Evolutionary conservation across 2,329 filamentous ascomycete species (phyloP).

Genomic region (Alternaria atra): DNA sequence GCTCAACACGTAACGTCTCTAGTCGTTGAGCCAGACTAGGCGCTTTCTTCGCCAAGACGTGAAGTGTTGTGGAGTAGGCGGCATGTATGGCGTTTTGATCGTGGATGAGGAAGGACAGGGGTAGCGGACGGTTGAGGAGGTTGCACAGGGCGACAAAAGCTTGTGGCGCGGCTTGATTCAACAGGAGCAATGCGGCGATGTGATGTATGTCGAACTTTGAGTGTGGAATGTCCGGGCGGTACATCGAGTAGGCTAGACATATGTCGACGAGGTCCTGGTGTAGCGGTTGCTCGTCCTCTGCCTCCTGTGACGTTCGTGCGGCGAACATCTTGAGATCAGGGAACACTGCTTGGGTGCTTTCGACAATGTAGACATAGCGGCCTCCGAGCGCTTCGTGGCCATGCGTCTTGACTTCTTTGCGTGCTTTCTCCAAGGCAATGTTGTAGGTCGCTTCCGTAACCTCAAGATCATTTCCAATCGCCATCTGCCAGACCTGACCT

Average conservation of each 20-base stretch:
- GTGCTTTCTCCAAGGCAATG: conserved; percentile 74
- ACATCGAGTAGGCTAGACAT: conserved; percentile 81
- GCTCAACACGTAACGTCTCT: conserved; percentile 54
- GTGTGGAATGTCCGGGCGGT: conserved; percentile 82
- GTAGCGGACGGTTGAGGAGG: conserved; percentile 77
- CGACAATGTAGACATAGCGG: conserved; percentile 38
- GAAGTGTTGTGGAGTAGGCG: conserved; percentile 74
- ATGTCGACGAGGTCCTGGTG: conserved; percentile 75
- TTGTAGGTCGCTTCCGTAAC: conserved; percentile 73
- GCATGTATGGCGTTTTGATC: conserved; percentile 74
- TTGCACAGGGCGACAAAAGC: conserved; percentile 79
- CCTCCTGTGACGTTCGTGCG: conserved; percentile 37
- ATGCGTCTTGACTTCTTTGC: conserved; percentile 65
- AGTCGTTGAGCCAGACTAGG: conserved; percentile 70
- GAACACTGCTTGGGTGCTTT: conserved; percentile 73
- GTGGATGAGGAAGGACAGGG: conserved; percentile 76
- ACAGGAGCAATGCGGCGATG: conserved; percentile 75
- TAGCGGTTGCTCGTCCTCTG: conserved; percentile 66
- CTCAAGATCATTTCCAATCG: conserved; percentile 77
- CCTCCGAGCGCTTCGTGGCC: conserved; percentile 52
- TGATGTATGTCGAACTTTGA: conserved; percentile 74
- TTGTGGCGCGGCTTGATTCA: conserved; percentile 72
- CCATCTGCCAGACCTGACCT: conserved; percentile 73
- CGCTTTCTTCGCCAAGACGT: conserved; percentile 72
- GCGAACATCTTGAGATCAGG: conserved; percentile 78